Base-by-base conservation (phyloP, 805 yeast species). In the Lipomyces kockii region DNA sequence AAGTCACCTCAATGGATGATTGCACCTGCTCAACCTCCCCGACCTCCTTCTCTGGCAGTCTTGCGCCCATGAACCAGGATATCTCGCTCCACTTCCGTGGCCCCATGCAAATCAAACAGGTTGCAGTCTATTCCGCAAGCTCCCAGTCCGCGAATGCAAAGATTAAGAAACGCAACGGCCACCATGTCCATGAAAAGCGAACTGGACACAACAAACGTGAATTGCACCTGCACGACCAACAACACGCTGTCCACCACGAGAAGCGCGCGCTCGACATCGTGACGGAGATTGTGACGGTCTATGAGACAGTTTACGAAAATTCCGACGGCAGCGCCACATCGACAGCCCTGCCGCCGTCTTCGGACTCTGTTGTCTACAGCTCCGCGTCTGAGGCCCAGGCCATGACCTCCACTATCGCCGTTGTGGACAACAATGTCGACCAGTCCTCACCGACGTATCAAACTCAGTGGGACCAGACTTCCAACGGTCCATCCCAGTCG, bases 31-130 rank as follows among this genome's bases (percentile, higher is more conserved):
- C 89, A n/a, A 88, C 86, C 71, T 74, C 81, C 61, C 65, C 87
- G 27, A 72, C 75, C 52, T 76, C 87, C 8, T 89, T 92, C 83
- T 82, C 88, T 17, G 97, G 97, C 64, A 75, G 85, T 66, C 79
- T 91, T 78, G 80, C 93, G 64, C 97, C 97, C 52, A 83, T 92
- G 70, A 89, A 91, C 79, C 95, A 91, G 82, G 97, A 92, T 79
- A 81, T 92, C 69, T 88, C 96, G 46, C 87, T 92, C 67, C 97
- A 92, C 79, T 89, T 91, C 83, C 89, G 97, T 83, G 97, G 97
- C 74, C 97, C 97, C 49, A 76, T 92, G 74, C 84, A 86, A 77
- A 86, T 92, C 77, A 81, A 83, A 76, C 91, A 91, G 81, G 92
- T 95, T 77, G 98, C 93, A 79, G 97, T 91, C 64, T 95, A 93